Evolutionary conservation across 139 green algal species (phyloP).

Genomic region (Volvox africanus): DNA sequence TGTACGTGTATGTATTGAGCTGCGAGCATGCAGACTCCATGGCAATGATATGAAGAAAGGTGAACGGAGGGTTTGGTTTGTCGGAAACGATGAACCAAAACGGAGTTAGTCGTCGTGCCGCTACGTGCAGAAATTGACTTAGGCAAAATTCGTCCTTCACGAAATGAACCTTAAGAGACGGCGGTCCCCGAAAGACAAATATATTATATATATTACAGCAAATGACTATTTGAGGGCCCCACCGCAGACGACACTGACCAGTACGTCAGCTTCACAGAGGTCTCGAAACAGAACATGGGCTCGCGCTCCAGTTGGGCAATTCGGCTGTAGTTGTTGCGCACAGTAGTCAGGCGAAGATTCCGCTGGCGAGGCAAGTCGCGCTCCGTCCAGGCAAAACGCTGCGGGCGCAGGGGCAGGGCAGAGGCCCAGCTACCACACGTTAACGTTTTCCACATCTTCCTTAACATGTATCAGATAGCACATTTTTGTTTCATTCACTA

Average conservation of each 20-base stretch:
- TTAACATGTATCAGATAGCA: not conserved
- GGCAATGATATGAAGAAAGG: no score
- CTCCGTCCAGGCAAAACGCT: constrained; percentile 45
- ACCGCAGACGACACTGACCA: constrained; percentile 37
- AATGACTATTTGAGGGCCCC: no score
- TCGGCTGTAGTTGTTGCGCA: not conserved
- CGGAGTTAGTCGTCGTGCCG: no score
- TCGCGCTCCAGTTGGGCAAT: not conserved
- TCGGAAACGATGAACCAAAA: no score
- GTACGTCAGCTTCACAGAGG: constrained; percentile 73
- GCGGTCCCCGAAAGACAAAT: no score
- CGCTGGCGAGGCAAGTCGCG: not conserved
- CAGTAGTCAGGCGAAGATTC: not conserved
- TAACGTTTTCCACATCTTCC: not conserved
- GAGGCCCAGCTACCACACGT: not conserved
- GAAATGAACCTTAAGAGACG: no score
- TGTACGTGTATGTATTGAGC: no score
- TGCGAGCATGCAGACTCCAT: no score
- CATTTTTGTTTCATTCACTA: not conserved
- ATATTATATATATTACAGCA: no score
- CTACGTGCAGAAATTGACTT: not conserved
- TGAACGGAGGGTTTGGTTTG: no score
- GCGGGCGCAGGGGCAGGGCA: not conserved
- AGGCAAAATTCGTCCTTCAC: not conserved
- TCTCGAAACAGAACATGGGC: constrained; percentile 82